These are phyloP conservation scores for Baudoinia panamericana DNA, from an alignment of 495 filamentous ascomycete genomes.

Conservation along the genomic window DNA sequence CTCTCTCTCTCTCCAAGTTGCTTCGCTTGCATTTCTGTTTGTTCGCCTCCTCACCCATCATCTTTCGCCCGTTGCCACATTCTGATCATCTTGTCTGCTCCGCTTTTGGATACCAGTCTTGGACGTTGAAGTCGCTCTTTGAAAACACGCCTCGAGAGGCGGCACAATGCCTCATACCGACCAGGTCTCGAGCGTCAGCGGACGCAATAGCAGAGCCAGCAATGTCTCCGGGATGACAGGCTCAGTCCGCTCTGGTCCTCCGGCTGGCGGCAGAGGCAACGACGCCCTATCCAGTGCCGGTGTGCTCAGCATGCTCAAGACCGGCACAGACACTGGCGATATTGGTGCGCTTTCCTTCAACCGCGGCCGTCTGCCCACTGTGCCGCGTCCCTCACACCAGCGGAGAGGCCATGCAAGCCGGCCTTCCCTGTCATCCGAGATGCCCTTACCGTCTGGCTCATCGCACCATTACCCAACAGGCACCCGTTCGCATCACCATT, in stretches of 20 bases:
- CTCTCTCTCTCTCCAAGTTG: constrained; percentile 3
- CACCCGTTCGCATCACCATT: constrained; percentile 21
- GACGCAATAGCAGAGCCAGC: constrained; percentile 29
- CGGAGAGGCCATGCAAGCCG: constrained; percentile 20
- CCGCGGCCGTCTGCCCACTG: constrained; percentile 33
- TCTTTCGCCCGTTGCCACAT: background rate
- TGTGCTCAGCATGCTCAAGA: constrained; percentile 51
- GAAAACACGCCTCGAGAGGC: constrained; percentile 16
- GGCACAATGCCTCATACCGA: constrained; percentile 32
- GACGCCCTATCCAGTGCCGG: constrained; percentile 22
- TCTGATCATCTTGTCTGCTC: constrained; percentile 1
- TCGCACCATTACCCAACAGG: constrained; percentile 9
- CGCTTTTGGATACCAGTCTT: constrained; percentile 14
- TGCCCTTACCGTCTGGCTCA: constrained; percentile 4
- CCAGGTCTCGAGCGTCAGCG: constrained; percentile 28
- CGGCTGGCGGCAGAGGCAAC: constrained; percentile 11
- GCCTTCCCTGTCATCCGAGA: constrained; percentile 19
- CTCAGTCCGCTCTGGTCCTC: constrained; percentile 18
- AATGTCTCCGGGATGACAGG: constrained; percentile 25
- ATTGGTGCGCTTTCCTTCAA: constrained; percentile 48
- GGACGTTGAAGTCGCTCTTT: constrained; percentile 16
- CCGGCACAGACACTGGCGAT: constrained; percentile 55
- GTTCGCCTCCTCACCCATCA: background rate
- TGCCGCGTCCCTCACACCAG: constrained; percentile 20
- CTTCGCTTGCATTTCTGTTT: background rate